Evolutionary conservation across 768 basidiomycete genomes (phyloP).

Genomic region (Rhizopogon vesiculosus): DNA sequence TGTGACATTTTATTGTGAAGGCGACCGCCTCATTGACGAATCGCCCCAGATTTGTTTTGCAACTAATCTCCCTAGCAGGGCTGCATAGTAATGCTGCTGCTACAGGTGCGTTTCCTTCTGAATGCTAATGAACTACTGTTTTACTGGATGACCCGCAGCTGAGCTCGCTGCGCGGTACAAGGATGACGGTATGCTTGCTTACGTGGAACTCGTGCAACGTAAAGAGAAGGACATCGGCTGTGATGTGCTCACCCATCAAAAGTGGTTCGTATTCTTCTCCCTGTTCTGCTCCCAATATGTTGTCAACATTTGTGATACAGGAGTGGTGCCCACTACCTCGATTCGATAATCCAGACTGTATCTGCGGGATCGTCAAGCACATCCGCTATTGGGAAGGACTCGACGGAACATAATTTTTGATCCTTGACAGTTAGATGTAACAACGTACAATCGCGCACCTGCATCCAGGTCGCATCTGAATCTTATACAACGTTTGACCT

Average conservation of each 20-base stretch:
- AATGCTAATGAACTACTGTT: background rate
- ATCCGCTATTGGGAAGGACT: constrained; percentile 78
- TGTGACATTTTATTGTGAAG: background rate
- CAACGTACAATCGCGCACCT: background rate
- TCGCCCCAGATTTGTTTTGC: constrained; percentile 70
- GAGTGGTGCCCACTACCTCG: constrained; percentile 91
- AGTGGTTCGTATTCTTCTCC: constrained; percentile 54
- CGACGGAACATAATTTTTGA: constrained; percentile 84
- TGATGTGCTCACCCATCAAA: constrained; percentile 91
- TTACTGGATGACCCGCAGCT: constrained; percentile 32
- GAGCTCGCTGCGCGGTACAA: constrained; percentile 80
- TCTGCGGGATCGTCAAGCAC: constrained; percentile 89
- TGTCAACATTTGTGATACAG: constrained; percentile 28
- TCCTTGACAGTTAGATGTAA: background rate
- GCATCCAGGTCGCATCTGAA: background rate
- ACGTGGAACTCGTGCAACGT: constrained; percentile 82
- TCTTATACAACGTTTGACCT: background rate
- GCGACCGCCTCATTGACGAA: constrained; percentile 4
- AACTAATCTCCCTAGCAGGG: constrained; percentile 87
- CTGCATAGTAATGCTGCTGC: constrained; percentile 79
- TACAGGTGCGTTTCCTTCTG: constrained; percentile 45
- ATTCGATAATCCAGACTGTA: constrained; percentile 77
- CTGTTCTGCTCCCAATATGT: background rate
- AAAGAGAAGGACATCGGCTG: constrained; percentile 87
- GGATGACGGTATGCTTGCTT: constrained; percentile 89